Evolutionary conservation across 805 yeast species (phyloP), one percentile per base, ranked within the genome.

Genomic region (Ogataea thermomethanolica): DNA sequence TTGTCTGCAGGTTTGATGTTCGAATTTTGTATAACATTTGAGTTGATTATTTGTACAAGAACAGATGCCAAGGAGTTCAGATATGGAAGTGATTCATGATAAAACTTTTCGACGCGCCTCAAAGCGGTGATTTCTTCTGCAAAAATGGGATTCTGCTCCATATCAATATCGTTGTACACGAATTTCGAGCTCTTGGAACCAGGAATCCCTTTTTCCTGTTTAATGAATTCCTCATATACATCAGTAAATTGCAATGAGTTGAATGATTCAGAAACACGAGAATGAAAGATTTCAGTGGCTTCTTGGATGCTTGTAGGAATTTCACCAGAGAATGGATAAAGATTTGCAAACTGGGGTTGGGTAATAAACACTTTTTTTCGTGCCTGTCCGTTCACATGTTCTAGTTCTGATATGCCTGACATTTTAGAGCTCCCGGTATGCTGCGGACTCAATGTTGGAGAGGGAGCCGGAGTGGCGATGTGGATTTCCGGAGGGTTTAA

Each of bases 381-480:
- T 7, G 51, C 55, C 30, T 59, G 65, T n/a, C 57, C 58, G 29
- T 58, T 56, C 2, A 51, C 37, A 36, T 54, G 59, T n/a, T 58
- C 64, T 12, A 53, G 46, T 34, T 61, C 63, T 3, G 59, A 50
- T 4, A 54, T 49, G 27, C 53, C 54, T 3, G 61, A 53, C 33
- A 44, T 52, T 25, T 50, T 38, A n/a, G 55, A 51, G 8, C 43
- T 46, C 2, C 65, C 65, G 0, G 66, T 60, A 29, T 57, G 63
- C 28, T 48, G 65, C 1, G 85, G 84, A 2, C 78, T 69, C 12
- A 71, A 56, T 0, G 84, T 81, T 0, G 95, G 95, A 0, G 95
- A 85, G 3, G 95, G 93, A 1, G 84, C 84, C 0, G 95, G 96
- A 0, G 96, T 87, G 0, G 96, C 90, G 8, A 88, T 73, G 57